These are phyloP conservation scores for Aspergillaceae sp. DNA, from an alignment of 2,329 filamentous ascomycete species.

Conservation along the genomic window DNA sequence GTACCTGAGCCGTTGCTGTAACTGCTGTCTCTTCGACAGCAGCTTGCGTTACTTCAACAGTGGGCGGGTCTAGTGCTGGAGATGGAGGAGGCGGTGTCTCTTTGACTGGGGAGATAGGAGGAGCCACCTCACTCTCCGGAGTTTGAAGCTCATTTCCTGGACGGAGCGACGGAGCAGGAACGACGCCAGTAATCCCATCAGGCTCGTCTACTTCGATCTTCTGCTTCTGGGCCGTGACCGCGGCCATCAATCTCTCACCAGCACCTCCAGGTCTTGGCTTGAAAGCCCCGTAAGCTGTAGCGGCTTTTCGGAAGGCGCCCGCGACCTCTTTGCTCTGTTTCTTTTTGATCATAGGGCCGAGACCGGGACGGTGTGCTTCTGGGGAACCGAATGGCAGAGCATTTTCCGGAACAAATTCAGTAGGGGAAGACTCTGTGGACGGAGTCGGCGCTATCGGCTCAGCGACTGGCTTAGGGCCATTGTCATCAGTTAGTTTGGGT, in stretches of 20 bases:
- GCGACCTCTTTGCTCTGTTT: slow-evolving; percentile 66
- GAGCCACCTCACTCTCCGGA: background rate
- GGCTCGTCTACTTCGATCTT: slow-evolving; percentile 57
- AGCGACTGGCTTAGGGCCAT: slow-evolving; percentile 12
- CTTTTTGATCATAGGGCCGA: slow-evolving; percentile 85
- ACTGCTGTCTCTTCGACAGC: slow-evolving; percentile 22
- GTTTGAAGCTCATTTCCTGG: background rate
- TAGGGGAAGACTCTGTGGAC: slow-evolving; percentile 4
- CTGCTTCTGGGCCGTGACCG: slow-evolving; percentile 44
- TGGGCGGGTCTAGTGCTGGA: slow-evolving; percentile 18
- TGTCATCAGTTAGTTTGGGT: slow-evolving; percentile 12
- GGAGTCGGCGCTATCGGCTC: slow-evolving; percentile 4
- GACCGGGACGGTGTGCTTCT: slow-evolving; percentile 58
- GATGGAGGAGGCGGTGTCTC: slow-evolving; percentile 9
- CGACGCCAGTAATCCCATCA: slow-evolving; percentile 82
- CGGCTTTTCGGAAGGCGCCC: slow-evolving; percentile 70
- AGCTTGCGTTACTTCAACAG: slow-evolving; percentile 32
- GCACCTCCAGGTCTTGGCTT: slow-evolving; percentile 83
- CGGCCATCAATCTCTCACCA: slow-evolving; percentile 64
- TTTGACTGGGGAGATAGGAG: slow-evolving; percentile 4
- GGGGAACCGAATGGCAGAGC: slow-evolving; percentile 24
- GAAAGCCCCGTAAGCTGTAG: slow-evolving; percentile 62
- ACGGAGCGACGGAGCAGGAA: slow-evolving; percentile 60
- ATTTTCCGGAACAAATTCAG: slow-evolving; percentile 5
- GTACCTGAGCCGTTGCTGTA: slow-evolving; percentile 12